Conservation (phyloP, 306 rosid species). For the Abrus precatorius region DNA sequence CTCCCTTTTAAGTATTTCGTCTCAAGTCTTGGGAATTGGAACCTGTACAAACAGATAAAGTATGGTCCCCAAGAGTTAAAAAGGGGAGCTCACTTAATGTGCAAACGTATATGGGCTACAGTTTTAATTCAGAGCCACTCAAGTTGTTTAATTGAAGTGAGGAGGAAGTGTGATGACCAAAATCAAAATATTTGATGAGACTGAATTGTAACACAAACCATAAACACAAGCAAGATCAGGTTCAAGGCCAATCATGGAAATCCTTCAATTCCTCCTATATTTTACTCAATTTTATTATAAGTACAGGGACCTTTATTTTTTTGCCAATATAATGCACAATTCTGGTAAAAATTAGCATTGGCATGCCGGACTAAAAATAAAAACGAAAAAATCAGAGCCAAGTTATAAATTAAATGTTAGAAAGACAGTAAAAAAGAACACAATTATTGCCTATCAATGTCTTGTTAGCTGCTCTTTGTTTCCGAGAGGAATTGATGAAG, state of each 20-base stretch:
- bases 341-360: slow-evolving; percentile 39
- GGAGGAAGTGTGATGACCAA: background rate
- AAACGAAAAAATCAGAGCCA: slow-evolving; percentile 32
- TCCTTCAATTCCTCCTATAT: background rate
- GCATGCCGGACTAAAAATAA: slow-evolving; percentile 22
- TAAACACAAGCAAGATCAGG: slow-evolving; percentile 13
- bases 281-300: slow-evolving; percentile 4
- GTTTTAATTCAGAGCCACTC: slow-evolving; percentile 6
- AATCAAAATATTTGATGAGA: background rate
- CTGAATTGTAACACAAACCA: background rate
- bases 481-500: slow-evolving; percentile 62
- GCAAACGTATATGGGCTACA: background rate
- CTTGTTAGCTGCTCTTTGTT: slow-evolving; percentile 72
- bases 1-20: too few relatives aligned
- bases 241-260: slow-evolving; percentile 5
- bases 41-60: background rate
- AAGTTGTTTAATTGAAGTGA: background rate
- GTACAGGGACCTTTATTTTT: slow-evolving; percentile 1
- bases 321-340: slow-evolving; percentile 36
- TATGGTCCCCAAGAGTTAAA: slow-evolving; percentile 9
- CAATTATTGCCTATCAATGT: slow-evolving; percentile 51
- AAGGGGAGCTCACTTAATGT: background rate
- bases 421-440: background rate
- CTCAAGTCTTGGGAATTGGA: background rate
- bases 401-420: slow-evolving; percentile 44